Percentiles rank a stretch among this genome's conserved stretches.
These are phyloP conservation scores for Hemisphaericaspora lyxosophila DNA, from an alignment of 1,139 yeast genomes.

Conservation along the genomic window DNA sequence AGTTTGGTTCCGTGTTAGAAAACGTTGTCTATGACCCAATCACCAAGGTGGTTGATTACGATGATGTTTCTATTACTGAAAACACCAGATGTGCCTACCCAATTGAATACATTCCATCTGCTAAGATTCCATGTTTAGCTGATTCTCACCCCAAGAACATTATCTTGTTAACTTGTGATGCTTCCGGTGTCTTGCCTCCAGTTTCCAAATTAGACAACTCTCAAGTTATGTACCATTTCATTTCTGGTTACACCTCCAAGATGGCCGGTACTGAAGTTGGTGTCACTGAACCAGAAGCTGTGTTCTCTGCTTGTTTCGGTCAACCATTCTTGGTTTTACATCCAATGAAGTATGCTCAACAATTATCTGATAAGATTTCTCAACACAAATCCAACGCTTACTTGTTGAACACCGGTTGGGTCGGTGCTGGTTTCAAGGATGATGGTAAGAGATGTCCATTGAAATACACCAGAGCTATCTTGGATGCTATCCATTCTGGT, in stretches of 20 bases:
- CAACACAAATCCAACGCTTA: conserved; percentile 90
- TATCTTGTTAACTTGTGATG: conserved; percentile 92
- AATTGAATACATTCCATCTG: conserved; percentile 94
- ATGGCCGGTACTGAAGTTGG: conserved; percentile 99
- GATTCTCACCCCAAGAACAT: conserved; percentile 91
- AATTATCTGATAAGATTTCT: conserved; percentile 90
- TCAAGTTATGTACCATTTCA: conserved; percentile 98
- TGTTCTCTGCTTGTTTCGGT: conserved; percentile 98
- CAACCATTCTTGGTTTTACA: conserved; percentile 98
- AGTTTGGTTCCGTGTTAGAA: conserved; percentile 91
- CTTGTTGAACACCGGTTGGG: conserved; percentile 99
- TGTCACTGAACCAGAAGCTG: conserved; percentile 96
- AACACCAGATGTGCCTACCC: conserved; percentile 99
- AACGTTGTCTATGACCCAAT: conserved; percentile 84
- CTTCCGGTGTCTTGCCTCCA: conserved; percentile 97
- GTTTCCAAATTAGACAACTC: conserved; percentile 91
- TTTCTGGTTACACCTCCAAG: conserved; percentile 97
- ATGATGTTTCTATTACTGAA: conserved; percentile 81
- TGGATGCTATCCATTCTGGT: conserved; percentile 94
- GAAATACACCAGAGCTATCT: conserved; percentile 95
- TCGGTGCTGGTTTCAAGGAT: conserved; percentile 85
- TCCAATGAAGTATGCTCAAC: conserved; percentile 97
- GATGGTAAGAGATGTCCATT: conserved; percentile 98
- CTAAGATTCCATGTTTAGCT: conserved; percentile 92
- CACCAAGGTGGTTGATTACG: conserved; percentile 84